phyloP scores from a whole-genome alignment of 1,284 basidiomycete genomes.

The Meripilus lineatus region DNA sequence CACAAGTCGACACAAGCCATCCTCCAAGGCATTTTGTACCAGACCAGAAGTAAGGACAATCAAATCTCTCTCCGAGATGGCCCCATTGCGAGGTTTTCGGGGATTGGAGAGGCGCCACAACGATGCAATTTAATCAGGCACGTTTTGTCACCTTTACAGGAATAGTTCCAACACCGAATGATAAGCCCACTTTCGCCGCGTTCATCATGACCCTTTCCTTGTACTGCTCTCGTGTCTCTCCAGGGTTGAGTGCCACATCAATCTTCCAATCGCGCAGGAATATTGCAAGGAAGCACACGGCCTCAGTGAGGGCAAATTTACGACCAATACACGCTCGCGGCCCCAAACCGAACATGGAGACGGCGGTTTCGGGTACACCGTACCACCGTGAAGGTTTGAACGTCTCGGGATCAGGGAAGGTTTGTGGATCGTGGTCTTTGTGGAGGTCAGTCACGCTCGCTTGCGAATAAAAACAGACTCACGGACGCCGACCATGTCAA shows the following conservation, averaged over 20 bases:
- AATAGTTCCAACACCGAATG: constrained; percentile 1
- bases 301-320: constrained; percentile 48
- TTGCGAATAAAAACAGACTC: constrained; percentile 25
- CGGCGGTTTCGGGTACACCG: constrained; percentile 8
- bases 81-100: too few relatives aligned
- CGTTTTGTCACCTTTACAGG: background rate
- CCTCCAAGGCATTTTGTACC: too few relatives aligned
- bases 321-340: constrained; percentile 51
- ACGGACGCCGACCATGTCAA: constrained; percentile 51
- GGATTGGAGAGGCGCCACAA: too few relatives aligned
- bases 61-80: too few relatives aligned
- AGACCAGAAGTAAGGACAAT: too few relatives aligned
- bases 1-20: too few relatives aligned
- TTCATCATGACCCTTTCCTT: constrained; percentile 35
- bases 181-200: background rate
- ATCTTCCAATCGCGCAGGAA: constrained; percentile 49
- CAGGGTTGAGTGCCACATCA: constrained; percentile 34
- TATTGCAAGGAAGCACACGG: constrained; percentile 44
- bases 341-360: constrained; percentile 24
- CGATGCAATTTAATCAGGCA: too few relatives aligned
- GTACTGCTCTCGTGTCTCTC: constrained; percentile 43
- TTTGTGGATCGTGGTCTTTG: constrained; percentile 31
- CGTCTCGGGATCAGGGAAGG: constrained; percentile 35
- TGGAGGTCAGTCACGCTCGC: background rate
- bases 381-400: constrained; percentile 39